Evolutionary conservation across 352 stramenopile species (phyloP).

Genomic region (Phytophthora colocasiae): DNA sequence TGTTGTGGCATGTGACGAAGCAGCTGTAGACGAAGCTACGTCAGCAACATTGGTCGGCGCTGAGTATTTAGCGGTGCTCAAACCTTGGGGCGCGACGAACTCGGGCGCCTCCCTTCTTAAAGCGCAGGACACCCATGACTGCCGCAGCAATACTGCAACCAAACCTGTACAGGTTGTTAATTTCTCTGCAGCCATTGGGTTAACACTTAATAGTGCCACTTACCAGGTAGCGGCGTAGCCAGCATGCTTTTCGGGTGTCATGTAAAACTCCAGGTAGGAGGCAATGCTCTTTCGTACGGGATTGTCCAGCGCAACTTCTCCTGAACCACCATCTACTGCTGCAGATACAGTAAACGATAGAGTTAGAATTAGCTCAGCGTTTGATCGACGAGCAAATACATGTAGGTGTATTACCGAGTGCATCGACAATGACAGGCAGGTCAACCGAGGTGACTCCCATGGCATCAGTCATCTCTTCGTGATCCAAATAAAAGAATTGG

Average conservation of each 20-base stretch:
- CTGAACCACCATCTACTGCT: slow-evolving; percentile 48
- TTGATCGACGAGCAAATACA: slow-evolving; percentile 1
- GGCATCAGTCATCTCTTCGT: slow-evolving; percentile 75
- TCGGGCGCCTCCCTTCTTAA: slow-evolving; percentile 48
- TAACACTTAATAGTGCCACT: slow-evolving; percentile 6
- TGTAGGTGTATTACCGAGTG: slow-evolving; percentile 51
- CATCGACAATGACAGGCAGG: slow-evolving; percentile 82
- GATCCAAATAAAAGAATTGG: slow-evolving; percentile 87
- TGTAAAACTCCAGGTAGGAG: slow-evolving; percentile 90
- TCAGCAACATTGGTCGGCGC: not conserved
- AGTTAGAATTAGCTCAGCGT: slow-evolving; percentile 2
- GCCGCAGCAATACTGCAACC: slow-evolving; percentile 78
- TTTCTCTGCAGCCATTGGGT: not conserved
- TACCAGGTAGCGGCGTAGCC: slow-evolving; percentile 88
- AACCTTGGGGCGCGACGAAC: slow-evolving; percentile 25
- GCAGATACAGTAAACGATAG: not conserved
- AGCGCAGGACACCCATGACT: slow-evolving; percentile 77
- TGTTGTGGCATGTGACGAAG: slow-evolving; percentile 16
- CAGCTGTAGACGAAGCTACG: slow-evolving; percentile 28
- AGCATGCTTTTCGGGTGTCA: slow-evolving; percentile 88
- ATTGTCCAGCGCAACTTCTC: slow-evolving; percentile 53
- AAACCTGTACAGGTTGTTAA: slow-evolving; percentile 50
- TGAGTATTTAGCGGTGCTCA: slow-evolving; percentile 28
- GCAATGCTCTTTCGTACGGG: slow-evolving; percentile 78
- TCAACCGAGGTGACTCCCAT: slow-evolving; percentile 75